Evolutionary conservation across 768 basidiomycete species (phyloP).

Genomic region (Mycena rosella): DNA sequence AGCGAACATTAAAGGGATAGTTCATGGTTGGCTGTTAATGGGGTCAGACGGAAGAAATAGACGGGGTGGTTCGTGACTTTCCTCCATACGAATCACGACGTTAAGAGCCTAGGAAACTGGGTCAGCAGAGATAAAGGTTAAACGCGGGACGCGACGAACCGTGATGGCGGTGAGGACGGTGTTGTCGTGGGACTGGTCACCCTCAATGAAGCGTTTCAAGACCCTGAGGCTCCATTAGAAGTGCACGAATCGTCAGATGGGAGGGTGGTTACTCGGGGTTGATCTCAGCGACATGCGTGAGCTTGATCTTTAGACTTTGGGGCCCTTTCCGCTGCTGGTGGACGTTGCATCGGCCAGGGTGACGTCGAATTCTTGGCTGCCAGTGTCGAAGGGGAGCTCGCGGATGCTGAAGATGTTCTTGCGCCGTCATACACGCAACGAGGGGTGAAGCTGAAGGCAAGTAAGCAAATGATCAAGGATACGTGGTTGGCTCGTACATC

Average conservation of each 20-base stretch:
- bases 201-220: conserved; percentile 66
- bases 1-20: conserved; percentile 73
- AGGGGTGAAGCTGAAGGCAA: conserved; percentile 66
- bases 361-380: conserved; percentile 76
- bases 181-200: conserved; percentile 68
- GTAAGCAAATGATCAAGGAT: not conserved
- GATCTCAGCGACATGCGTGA: conserved; percentile 69
- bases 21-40: conserved; percentile 55
- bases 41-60: not conserved
- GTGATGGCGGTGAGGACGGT: conserved; percentile 69
- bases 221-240: conserved; percentile 54
- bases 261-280: conserved; percentile 56
- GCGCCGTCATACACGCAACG: conserved; percentile 63
- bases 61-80: not conserved
- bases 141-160: conserved; percentile 42
- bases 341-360: conserved; percentile 55
- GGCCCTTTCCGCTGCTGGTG: conserved; percentile 54
- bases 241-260: not conserved
- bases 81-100: conserved; percentile 67
- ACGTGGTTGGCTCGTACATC: conserved; percentile 43
- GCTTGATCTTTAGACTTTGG: conserved; percentile 74
- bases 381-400: conserved; percentile 67
- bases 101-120: conserved; percentile 61
- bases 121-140: conserved; percentile 6
- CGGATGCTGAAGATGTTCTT: conserved; percentile 79